Base-by-base conservation (phyloP, 2,329 filamentous ascomycete genomes). In the Arthrobotrys entomopaga region DNA sequence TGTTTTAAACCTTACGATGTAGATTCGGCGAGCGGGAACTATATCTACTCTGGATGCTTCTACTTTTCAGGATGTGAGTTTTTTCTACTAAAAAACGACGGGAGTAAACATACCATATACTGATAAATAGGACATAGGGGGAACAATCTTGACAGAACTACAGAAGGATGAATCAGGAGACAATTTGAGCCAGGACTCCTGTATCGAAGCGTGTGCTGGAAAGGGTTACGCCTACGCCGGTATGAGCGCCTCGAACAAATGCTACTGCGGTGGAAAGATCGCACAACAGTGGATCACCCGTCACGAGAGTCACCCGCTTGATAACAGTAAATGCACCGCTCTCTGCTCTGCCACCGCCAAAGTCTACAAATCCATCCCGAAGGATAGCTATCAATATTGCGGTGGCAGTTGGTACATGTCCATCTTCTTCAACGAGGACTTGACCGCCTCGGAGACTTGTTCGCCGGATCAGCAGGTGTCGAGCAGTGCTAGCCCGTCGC, bases 261-360 rank as follows among this genome's bases (percentile, higher is more conserved):
- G 60, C 40, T 65, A 24, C 22, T 65, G 60, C 50, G 60, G 60
- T 38, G 60, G 60, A 16, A 56, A 46, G 26, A 40, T 65, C 50
- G 29, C 60, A 15, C 49, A 49, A 15, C 26, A 42, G 15, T 64
- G 50, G 38, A 20, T 46, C 11, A 40, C 19, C 10, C 6, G 50
- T 5, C 49, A 64, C 29, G 16, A 38, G 22, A 49, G 29, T 15
- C 16, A 29, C 7, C 48, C 49, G 5, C 2, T 7, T 0, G 49
- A 54, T 26, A 64, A 56, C 19, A 46, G 15, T 20, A 46, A 43
- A n/a, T 65, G 60, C 22, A 46, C 20, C 4, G 29, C 22, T 7
- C 24, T 56, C 6, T 65, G 50, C 15, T 48, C 60, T 13, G 40
- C 50, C 1, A 56, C 60, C 13, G 49, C 48, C 8, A 65, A 65